Percentiles rank a stretch among this genome's conserved stretches.
Conservation (phyloP, 1,284 basidiomycete species). For the Schizophyllum commune region DNA sequence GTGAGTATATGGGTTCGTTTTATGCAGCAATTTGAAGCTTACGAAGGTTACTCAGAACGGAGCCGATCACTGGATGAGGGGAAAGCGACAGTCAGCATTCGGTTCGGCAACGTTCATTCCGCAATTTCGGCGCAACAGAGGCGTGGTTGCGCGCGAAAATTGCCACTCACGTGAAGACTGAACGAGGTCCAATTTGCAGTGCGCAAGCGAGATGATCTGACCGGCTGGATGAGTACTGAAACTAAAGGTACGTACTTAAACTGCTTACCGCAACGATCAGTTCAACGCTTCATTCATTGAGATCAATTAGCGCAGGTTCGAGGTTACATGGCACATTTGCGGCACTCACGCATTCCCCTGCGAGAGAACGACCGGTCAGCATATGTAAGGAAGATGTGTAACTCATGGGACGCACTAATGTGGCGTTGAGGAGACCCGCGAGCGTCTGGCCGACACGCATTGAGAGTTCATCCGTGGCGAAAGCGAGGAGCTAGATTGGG, state of each 20-base stretch:
- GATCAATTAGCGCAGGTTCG: not conserved
- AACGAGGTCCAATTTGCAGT: constrained; percentile 78
- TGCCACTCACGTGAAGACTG: constrained; percentile 66
- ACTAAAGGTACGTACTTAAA: constrained; percentile 7
- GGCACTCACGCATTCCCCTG: constrained; percentile 70
- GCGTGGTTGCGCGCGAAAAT: constrained; percentile 13
- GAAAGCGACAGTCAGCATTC: not conserved
- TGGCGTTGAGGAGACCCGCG: constrained; percentile 82
- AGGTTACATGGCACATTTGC: not conserved
- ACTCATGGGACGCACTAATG: constrained; percentile 45
- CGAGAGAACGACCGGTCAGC: constrained; percentile 1
- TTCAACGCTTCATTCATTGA: constrained; percentile 49
- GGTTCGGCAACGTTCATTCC: not conserved
- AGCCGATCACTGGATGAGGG: constrained; percentile 57
- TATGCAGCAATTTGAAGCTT: constrained; percentile 16
- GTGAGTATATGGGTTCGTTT: constrained; percentile 9
- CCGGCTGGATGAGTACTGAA: constrained; percentile 8
- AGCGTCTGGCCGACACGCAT: constrained; percentile 79
- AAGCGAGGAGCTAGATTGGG: constrained; percentile 58
- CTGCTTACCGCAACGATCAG: constrained; percentile 66
- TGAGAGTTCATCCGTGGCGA: constrained; percentile 84
- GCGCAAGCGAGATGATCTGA: constrained; percentile 73
- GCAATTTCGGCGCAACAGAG: constrained; percentile 26
- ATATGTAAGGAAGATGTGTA: constrained; percentile 2
- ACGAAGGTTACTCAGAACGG: constrained; percentile 76